These are phyloP conservation scores for Metschnikowia drakensbergensis DNA, from an alignment of 805 yeast species.

Conservation along the genomic window DNA sequence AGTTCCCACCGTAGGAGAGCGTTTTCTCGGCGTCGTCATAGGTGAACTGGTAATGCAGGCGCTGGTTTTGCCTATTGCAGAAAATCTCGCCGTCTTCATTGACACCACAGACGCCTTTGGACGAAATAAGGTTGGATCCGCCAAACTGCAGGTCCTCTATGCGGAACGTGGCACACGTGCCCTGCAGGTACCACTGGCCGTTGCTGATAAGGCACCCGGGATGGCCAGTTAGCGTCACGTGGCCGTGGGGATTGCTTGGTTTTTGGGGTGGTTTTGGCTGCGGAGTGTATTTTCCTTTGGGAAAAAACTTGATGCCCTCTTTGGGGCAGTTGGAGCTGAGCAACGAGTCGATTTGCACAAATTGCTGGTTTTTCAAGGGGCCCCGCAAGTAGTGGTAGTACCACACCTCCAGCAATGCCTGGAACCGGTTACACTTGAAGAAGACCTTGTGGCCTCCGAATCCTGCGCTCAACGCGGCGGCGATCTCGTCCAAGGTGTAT, in stretches of 20 bases:
- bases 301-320: constrained; percentile 65
- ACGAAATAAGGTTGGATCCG: constrained; percentile 64
- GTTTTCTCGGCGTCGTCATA: constrained; percentile 42
- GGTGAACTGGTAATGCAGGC: constrained; percentile 51
- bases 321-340: constrained; percentile 62
- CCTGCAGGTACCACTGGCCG: constrained; percentile 80
- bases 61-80: constrained; percentile 14
- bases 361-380: constrained; percentile 21
- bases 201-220: constrained; percentile 77
- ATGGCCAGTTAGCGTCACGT: constrained; percentile 47
- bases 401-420: constrained; percentile 25
- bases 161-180: constrained; percentile 80
- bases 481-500: constrained; percentile 31
- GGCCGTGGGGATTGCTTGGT: constrained; percentile 22
- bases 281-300: constrained; percentile 46
- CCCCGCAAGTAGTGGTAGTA: constrained; percentile 26
- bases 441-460: constrained; percentile 31
- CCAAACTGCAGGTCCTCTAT: constrained; percentile 59
- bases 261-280: constrained; percentile 13
- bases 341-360: constrained; percentile 58
- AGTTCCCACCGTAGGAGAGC: constrained; percentile 59
- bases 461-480: constrained; percentile 28
- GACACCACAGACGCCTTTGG: constrained; percentile 69
- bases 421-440: constrained; percentile 29
- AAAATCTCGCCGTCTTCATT: constrained; percentile 11